A percentile compares a stretch with the other conserved stretches of the same genome.
Evolutionary conservation across 306 rosid genomes (phyloP).

Genomic region (Carpinus viminea): DNA sequence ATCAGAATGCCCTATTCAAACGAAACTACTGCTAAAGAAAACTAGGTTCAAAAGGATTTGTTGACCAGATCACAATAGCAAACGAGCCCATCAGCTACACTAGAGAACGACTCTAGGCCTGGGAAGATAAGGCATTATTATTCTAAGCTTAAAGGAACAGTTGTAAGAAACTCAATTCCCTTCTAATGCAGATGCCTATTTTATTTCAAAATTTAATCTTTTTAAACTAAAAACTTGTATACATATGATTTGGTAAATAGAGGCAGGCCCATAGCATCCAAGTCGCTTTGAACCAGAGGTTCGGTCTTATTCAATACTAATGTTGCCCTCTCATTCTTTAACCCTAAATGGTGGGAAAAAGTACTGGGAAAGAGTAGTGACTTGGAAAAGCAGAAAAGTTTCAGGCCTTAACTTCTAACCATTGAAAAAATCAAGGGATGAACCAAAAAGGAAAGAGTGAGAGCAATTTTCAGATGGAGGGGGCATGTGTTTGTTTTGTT

Average conservation of each 20-base stretch:
- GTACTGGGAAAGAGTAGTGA: neutral
- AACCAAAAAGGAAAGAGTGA: neutral
- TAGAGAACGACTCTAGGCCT: neutral
- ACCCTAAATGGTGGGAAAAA: neutral
- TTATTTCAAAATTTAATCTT: too few relatives aligned
- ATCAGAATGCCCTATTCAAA: neutral
- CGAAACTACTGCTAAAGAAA: too few relatives aligned
- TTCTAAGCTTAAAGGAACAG: neutral
- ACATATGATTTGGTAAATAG: too few relatives aligned
- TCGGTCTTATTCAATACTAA: neutral
- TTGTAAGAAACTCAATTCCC: too few relatives aligned
- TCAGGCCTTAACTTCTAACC: neutral
- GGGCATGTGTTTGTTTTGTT: neutral
- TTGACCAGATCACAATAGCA: neutral
- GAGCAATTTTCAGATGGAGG: neutral
- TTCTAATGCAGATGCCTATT: too few relatives aligned
- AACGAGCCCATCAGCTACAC: neutral
- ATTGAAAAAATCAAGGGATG: too few relatives aligned
- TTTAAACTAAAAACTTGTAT: too few relatives aligned
- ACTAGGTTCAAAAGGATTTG: neutral
- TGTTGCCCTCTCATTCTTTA: neutral
- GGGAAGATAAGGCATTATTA: neutral
- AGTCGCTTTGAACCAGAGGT: neutral
- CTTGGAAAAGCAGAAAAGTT: neutral
- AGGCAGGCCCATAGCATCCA: too few relatives aligned